phyloP scores from a whole-genome alignment of 2,329 filamentous ascomycete species.

The Fusarium sp. region DNA sequence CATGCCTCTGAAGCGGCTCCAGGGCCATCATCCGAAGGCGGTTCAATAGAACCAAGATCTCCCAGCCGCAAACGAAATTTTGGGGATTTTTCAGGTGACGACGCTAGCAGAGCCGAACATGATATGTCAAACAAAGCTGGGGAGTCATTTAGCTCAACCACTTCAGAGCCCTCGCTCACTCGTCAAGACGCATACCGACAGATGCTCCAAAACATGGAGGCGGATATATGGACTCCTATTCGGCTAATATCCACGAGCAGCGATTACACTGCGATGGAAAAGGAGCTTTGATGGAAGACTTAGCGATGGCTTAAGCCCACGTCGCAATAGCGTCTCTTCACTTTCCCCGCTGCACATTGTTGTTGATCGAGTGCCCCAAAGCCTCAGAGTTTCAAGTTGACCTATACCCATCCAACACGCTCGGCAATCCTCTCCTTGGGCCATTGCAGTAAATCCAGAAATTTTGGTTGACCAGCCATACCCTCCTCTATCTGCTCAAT shows the following conservation, averaged over 20 bases:
- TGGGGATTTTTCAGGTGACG: slow-evolving; percentile 20
- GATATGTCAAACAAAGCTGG: slow-evolving; percentile 23
- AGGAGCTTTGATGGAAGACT: slow-evolving; percentile 50
- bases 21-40: not conserved
- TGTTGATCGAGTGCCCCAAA: too few relatives aligned
- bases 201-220: slow-evolving; percentile 51
- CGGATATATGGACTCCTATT: slow-evolving; percentile 51
- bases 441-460: slow-evolving; percentile 43
- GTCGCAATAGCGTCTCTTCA: too few relatives aligned
- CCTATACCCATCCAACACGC: slow-evolving; percentile 17
- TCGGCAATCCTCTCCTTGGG: slow-evolving; percentile 41
- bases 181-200: slow-evolving; percentile 53
- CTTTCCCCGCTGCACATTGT: too few relatives aligned
- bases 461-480: slow-evolving; percentile 34
- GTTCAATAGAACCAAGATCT: not conserved
- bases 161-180: slow-evolving; percentile 42
- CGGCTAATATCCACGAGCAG: slow-evolving; percentile 55
- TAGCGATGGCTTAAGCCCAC: too few relatives aligned
- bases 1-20: not conserved
- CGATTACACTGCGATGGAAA: slow-evolving; percentile 52
- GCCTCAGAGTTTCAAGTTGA: not conserved
- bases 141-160: slow-evolving; percentile 29
- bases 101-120: not conserved
- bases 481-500: slow-evolving; percentile 41
- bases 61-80: slow-evolving; percentile 41